Evolutionary conservation across 2,329 filamentous ascomycete genomes (phyloP), one percentile per base, ranked within the genome.

Genomic region (Diaporthe caulivora): DNA sequence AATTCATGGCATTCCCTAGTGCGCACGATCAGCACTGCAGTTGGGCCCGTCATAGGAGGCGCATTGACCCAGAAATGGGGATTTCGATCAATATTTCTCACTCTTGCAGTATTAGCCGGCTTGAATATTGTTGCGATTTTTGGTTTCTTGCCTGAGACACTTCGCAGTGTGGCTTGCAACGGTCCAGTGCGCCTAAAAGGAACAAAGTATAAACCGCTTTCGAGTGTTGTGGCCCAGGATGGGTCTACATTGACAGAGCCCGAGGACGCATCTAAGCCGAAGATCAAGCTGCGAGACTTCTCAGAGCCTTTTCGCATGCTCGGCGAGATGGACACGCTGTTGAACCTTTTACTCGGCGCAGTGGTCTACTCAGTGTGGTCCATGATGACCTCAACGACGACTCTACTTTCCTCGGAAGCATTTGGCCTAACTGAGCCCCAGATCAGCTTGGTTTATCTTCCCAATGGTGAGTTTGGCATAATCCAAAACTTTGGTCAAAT

Each of bases 291-390:
- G 11, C 71, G 72, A 26, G 15, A 72, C 3, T 69, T 55, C 1
- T 37, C 65, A 31, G 81, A 82, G 68, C 81, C 81, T 0, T 81
- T 83, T 58, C 69, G 73, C 11, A 79, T 83, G 18, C 77, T 83
- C 21, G 62, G 76, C 1, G 80, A 80, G 40, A 80, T 78, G 0
- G 80, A 83, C 40, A 77, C 82, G 9, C 73, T 77, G 8, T 72
- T 81, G 4, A 80, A 78, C 2, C 70, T 83, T 13, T 68, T 77
- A 9, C 82, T 80, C 55, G 81, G 81, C 0, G 80, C 79, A 24
- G 75, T 83, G 1, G 78, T 82, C 15, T 82, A 82, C 72, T 79
- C 80, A 11, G 78, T 82, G 26, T 81, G 80, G 74, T 82, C 81
- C 70, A 82, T 80, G 5, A 77, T 82, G n/a, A 81, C 79, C 2